phyloP scores from a whole-genome alignment of 495 filamentous ascomycete genomes.

The Penicillium dipodomyicola region DNA sequence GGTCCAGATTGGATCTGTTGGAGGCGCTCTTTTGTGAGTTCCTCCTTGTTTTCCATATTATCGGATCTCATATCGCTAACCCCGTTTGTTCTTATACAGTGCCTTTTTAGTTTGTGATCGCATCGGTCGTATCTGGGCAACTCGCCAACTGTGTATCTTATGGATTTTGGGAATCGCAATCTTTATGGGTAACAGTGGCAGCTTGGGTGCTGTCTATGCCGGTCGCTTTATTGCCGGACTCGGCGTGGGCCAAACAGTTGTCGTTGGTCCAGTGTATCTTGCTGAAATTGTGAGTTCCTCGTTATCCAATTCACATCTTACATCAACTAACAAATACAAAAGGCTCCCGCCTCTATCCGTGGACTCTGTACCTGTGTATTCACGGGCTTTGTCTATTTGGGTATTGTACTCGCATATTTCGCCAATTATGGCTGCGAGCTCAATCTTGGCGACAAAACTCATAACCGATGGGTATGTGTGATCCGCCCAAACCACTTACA shows the following conservation, averaged over 20 bases:
- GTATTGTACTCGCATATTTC: constrained; percentile 51
- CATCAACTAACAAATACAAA: not conserved
- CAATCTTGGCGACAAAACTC: constrained; percentile 54
- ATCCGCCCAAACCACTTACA: not conserved
- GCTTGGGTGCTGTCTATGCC: constrained; percentile 61
- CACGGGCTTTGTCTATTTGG: constrained; percentile 53
- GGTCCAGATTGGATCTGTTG: constrained; percentile 69
- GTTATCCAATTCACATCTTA: not conserved
- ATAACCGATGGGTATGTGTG: constrained; percentile 54
- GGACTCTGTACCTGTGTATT: constrained; percentile 71
- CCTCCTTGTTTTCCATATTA: not conserved
- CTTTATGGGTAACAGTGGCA: constrained; percentile 62
- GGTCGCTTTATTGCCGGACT: constrained; percentile 67
- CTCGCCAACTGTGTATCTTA: constrained; percentile 60
- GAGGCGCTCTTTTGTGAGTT: constrained; percentile 58
- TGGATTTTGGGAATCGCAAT: constrained; percentile 69
- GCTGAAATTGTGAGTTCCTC: constrained; percentile 46
- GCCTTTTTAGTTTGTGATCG: constrained; percentile 67
- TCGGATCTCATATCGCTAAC: not conserved
- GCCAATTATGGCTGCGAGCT: constrained; percentile 55
- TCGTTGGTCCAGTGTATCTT: constrained; percentile 57
- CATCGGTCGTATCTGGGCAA: constrained; percentile 68
- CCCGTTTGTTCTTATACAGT: constrained; percentile 20
- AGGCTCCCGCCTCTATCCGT: constrained; percentile 57
- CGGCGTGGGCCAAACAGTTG: constrained; percentile 65